Conservation (phyloP, 371 early-diverging fungal genomes). For the Amoeboradix gromovi region DNA sequence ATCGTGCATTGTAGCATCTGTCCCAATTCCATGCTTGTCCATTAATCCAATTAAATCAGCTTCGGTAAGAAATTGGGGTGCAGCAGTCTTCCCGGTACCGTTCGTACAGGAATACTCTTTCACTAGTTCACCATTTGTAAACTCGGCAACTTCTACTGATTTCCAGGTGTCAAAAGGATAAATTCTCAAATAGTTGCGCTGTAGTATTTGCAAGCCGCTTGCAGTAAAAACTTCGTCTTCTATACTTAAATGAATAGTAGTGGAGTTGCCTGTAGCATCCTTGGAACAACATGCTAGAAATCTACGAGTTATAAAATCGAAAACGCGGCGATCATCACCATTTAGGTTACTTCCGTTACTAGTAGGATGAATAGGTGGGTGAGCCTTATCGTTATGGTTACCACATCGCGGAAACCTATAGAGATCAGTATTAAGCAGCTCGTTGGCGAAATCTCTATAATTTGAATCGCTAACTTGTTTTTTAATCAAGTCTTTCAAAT, state of each 20-base stretch:
- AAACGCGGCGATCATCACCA: constrained; percentile 44
- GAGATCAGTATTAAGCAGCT: too few relatives aligned
- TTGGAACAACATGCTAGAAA: constrained; percentile 83
- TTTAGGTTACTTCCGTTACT: constrained; percentile 26
- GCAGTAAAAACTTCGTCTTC: constrained; percentile 37
- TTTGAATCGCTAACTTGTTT: constrained; percentile 23
- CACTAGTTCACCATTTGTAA: constrained; percentile 35
- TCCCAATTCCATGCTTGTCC: constrained; percentile 96
- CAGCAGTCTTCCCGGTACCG: constrained; percentile 34
- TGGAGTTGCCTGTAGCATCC: constrained; percentile 74
- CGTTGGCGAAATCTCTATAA: constrained; percentile 36
- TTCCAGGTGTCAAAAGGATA: constrained; percentile 84
- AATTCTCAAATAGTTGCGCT: constrained; percentile 75
- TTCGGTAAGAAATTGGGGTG: constrained; percentile 64
- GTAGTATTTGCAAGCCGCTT: constrained; percentile 15
- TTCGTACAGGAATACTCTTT: constrained; percentile 31
- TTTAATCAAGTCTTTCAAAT: constrained; percentile 32
- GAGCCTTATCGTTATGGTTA: constrained; percentile 84
- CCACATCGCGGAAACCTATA: constrained; percentile 62
- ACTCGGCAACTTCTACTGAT: constrained; percentile 37
- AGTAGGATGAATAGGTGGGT: constrained; percentile 97
- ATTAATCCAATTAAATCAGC: constrained; percentile 77
- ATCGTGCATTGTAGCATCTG: constrained; percentile 97
- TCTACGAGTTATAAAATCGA: constrained; percentile 66
- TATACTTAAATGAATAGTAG: constrained; percentile 33